phyloP scores from a whole-genome alignment of 2,329 filamentous ascomycete species.

The Microsporum canis region DNA sequence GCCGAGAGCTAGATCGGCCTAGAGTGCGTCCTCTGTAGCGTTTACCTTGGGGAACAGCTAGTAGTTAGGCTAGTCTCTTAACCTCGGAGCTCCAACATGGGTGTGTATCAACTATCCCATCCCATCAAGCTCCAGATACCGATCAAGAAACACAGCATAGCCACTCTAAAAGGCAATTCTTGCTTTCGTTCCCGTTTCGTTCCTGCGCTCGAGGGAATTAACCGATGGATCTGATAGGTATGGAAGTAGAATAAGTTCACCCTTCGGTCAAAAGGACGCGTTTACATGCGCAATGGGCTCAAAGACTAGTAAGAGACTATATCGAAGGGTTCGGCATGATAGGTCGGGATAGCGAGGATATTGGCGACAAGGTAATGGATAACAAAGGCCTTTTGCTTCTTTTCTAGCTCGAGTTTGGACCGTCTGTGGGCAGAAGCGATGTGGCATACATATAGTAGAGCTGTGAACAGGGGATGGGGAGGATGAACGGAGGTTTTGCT shows the following conservation, averaged over 20 bases:
- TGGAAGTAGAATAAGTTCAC: neutral
- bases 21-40: no score
- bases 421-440: neutral
- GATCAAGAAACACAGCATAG: neutral
- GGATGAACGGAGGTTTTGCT: no score
- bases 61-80: no score
- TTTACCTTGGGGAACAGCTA: no score
- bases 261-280: neutral
- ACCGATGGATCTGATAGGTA: no score
- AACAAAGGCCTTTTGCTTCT: neutral
- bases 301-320: neutral
- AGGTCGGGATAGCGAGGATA: neutral
- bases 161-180: neutral
- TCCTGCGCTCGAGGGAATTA: neutral
- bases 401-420: neutral
- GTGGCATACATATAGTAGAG: no score
- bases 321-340: neutral
- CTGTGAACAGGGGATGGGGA: no score
- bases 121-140: neutral
- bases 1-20: no score
- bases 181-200: neutral
- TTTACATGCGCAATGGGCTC: neutral
- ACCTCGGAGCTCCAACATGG: neutral
- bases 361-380: neutral
- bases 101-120: neutral